A percentile compares a stretch with the other conserved stretches of the same genome.
phyloP scores from a whole-genome alignment of 164 flowering plant species.

The Platanus orientalis region DNA sequence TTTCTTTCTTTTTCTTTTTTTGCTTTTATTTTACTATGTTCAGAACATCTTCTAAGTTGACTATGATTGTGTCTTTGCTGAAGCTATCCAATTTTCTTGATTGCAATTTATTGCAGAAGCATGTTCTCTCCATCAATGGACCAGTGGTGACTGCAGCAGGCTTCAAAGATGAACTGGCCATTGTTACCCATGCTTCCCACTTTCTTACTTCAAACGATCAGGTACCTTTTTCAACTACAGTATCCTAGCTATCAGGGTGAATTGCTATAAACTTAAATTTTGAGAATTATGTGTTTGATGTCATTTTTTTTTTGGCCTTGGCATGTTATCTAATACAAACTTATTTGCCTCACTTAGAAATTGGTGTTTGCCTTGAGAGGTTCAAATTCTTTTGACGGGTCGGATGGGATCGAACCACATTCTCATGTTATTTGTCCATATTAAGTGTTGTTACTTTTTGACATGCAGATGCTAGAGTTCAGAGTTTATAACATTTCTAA shows the following conservation, averaged over 20 bases:
- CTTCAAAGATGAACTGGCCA: conserved; percentile 71
- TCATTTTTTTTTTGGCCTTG: not conserved
- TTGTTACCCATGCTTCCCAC: conserved; percentile 76
- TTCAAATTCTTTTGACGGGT: too few relatives aligned
- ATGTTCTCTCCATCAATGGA: conserved; percentile 80
- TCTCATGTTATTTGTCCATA: not conserved
- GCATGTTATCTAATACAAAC: not conserved
- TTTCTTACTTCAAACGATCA: conserved; percentile 75
- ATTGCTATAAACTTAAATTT: not conserved
- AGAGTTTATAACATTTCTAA: conserved; percentile 55
- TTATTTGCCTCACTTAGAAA: too few relatives aligned
- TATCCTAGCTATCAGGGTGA: too few relatives aligned
- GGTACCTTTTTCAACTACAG: conserved; percentile 42
- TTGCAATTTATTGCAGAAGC: conserved; percentile 44
- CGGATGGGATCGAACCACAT: too few relatives aligned
- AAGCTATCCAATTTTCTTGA: conserved; percentile 3
- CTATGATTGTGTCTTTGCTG: too few relatives aligned
- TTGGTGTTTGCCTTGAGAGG: too few relatives aligned
- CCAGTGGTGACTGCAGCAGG: conserved; percentile 95
- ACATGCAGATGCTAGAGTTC: conserved; percentile 75
- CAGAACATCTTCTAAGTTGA: not conserved
- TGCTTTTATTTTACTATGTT: not conserved
- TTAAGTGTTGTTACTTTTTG: conserved; percentile 3
- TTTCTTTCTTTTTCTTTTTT: not conserved
- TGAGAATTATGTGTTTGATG: not conserved